Evolutionary conservation across 176 grass and related monocot species (phyloP), one percentile per base, ranked within the genome.

Genomic region (Oryza glumipatula): DNA sequence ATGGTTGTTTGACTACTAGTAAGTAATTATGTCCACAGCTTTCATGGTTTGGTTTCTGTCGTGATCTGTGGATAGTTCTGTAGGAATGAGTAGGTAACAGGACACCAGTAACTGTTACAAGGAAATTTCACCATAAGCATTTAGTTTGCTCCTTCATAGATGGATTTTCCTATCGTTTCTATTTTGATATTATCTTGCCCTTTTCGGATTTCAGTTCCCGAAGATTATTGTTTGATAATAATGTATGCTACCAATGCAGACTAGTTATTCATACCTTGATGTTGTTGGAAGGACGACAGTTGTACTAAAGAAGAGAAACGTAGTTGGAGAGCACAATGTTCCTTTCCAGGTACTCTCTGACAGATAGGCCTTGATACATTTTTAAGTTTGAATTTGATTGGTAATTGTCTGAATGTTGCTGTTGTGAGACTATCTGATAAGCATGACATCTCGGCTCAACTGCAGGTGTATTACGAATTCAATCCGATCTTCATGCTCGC

Each of bases 391-490:
- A 32, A 8, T 58, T 17, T 10, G 46, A 72, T 72, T 23, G 41
- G 45, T 14, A 30, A 74, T 51, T 74, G 22, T 74, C 21, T 48
- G 22, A 49, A 6, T 4, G 11, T 60, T 36, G 26, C 9, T 76
- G 16, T 60, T 60, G 74, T 22, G 14, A 75, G 3, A 72, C 2
- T 22, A n/a, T 47, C 35, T 82, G 24, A 67, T 8, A 17, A 11
- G 70, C 49, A 58, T 80, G n/a, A 80, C 51, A 15, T 28, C 22
- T 87, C 44, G 44, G 22, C 36, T n/a, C 70, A 67, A 78, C 23
- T 92, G 61, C 38, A 94, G 93, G 93, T 94, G 56, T 89, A 88
- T 78, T 94, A 94, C 33, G 89, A 94, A 56, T 94, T 88, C 87
- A 92, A 80, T 24, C 89, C 87, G 0, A 76, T 94, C 67, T 89